Percentiles rank a stretch among this genome's conserved stretches.
phyloP scores from a whole-genome alignment of 139 green algal genomes.

The Limnomonas spitsbergensis region DNA sequence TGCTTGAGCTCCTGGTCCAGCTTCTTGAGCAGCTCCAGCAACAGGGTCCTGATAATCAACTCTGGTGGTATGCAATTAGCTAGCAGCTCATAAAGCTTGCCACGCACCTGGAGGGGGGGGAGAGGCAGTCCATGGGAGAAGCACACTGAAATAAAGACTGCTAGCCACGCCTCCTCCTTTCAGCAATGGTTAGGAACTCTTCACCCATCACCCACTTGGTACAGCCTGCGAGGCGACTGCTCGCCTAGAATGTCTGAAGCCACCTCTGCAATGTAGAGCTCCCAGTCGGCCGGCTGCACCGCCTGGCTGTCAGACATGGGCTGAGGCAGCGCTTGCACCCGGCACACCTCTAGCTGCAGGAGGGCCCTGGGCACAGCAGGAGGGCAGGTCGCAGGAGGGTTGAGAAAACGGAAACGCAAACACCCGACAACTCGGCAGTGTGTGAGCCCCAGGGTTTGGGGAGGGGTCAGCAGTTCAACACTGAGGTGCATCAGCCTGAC shows the following conservation, averaged over 20 bases:
- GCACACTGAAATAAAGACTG: neutral
- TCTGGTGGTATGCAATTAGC: constrained; percentile 76
- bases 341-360: constrained; percentile 82
- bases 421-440: neutral
- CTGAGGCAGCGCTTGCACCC: constrained; percentile 35
- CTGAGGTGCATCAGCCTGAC: no score
- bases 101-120: constrained; percentile 46
- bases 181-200: neutral
- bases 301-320: constrained; percentile 34
- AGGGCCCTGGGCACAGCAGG: constrained; percentile 83
- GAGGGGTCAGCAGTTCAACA: no score
- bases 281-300: constrained; percentile 82
- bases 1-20: constrained; percentile 65
- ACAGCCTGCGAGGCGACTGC: constrained; percentile 76
- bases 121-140: neutral
- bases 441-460: no score
- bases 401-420: neutral
- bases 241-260: constrained; percentile 77
- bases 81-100: constrained; percentile 32
- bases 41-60: constrained; percentile 73
- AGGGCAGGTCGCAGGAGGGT: neutral
- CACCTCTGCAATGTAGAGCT: constrained; percentile 82
- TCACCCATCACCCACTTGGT: constrained; percentile 41
- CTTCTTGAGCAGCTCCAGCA: constrained; percentile 78
- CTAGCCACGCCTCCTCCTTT: neutral